Evolutionary conservation across 2,329 filamentous ascomycete genomes (phyloP).

Genomic region (Leptographium flavum): DNA sequence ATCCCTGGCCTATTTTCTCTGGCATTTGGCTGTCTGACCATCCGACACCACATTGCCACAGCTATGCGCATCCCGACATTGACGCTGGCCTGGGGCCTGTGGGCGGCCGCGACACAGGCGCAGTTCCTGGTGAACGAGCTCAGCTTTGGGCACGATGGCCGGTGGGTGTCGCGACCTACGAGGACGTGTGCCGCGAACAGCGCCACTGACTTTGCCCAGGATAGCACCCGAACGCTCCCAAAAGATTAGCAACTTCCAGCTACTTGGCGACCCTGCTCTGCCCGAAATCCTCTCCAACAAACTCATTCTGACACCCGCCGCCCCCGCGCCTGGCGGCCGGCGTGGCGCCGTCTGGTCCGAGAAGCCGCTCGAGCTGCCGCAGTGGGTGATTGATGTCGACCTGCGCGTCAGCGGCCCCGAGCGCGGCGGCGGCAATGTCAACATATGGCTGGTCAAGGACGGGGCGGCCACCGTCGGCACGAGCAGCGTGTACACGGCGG

Average conservation of each 20-base stretch:
- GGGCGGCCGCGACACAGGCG: conserved; percentile 34
- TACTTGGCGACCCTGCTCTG: conserved; percentile 36
- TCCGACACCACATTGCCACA: not conserved
- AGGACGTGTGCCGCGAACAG: too few relatives aligned
- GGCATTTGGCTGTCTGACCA: too few relatives aligned
- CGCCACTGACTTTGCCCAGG: conserved; percentile 22
- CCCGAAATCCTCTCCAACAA: conserved; percentile 72
- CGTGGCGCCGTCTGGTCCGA: conserved; percentile 75
- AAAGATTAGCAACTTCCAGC: conserved; percentile 37
- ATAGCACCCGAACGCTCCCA: conserved; percentile 48
- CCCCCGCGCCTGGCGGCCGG: conserved; percentile 69
- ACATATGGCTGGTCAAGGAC: conserved; percentile 77
- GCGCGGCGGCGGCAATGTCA: conserved; percentile 73
- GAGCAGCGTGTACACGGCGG: conserved; percentile 71
- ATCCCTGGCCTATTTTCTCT: too few relatives aligned
- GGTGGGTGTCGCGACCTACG: conserved; percentile 24
- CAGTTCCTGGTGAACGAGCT: conserved; percentile 57
- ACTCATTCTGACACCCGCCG: conserved; percentile 77
- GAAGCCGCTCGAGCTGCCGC: conserved; percentile 40
- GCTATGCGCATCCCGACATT: conserved; percentile 9
- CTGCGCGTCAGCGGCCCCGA: conserved; percentile 82
- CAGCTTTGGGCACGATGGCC: conserved; percentile 61
- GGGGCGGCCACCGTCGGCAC: conserved; percentile 51
- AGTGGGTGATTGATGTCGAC: conserved; percentile 73
- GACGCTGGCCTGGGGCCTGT: conserved; percentile 9